These are phyloP conservation scores for Mortierella polycephala DNA, from an alignment of 371 early-diverging fungal species.

Conservation along the genomic window DNA sequence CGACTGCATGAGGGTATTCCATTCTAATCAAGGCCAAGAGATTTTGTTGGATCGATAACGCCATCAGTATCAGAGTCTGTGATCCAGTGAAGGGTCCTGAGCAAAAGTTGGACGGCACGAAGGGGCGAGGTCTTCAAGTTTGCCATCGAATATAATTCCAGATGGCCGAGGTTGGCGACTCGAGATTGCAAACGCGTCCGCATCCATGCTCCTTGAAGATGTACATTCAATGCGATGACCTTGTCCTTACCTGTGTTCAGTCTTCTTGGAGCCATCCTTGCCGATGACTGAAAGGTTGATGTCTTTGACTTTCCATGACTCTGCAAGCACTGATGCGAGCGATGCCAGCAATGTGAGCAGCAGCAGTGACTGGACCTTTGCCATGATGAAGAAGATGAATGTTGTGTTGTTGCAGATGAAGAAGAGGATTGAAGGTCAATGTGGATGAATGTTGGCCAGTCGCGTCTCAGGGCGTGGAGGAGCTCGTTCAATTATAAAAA, in stretches of 20 bases:
- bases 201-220: too few species aligned
- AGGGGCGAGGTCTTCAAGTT: neutral
- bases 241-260: slow-evolving; percentile 40
- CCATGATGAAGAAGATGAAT: slow-evolving; percentile 20
- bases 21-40: slow-evolving; percentile 9
- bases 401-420: neutral
- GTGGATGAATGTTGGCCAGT: neutral
- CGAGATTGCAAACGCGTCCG: neutral
- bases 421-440: slow-evolving; percentile 3
- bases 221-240: neutral
- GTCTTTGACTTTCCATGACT: slow-evolving; percentile 40
- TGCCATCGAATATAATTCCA: neutral
- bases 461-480: neutral
- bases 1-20: slow-evolving; percentile 31
- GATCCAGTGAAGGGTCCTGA: neutral
- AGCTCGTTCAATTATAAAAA: neutral
- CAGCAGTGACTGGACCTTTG: slow-evolving; percentile 37
- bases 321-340: slow-evolving; percentile 39
- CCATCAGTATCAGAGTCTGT: neutral
- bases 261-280: slow-evolving; percentile 28
- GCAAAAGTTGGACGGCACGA: too few species aligned
- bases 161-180: neutral
- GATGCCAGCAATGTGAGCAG: slow-evolving; percentile 35
- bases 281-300: slow-evolving; percentile 33
- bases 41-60: neutral